phyloP scores from a whole-genome alignment of 441 rosid species.

The Eutrema salsugineum region DNA sequence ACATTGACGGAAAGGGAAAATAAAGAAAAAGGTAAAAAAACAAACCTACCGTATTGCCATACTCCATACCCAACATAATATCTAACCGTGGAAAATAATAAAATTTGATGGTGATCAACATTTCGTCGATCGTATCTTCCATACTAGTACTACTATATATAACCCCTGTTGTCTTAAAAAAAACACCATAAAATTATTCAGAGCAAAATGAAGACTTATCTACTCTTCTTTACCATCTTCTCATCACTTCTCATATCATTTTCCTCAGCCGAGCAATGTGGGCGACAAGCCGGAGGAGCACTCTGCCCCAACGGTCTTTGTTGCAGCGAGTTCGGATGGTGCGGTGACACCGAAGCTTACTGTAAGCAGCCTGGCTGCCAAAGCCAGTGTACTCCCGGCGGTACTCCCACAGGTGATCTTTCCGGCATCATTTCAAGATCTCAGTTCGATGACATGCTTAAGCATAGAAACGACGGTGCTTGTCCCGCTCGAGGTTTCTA shows the following conservation, averaged over 20 bases:
- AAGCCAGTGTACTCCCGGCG: conserved; percentile 44
- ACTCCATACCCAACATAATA: neutral
- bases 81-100: neutral
- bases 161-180: neutral
- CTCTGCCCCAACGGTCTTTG: conserved; percentile 46
- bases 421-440: conserved; percentile 32
- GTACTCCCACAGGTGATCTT: conserved; percentile 32
- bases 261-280: conserved; percentile 47
- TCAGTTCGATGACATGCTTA: conserved; percentile 43
- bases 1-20: neutral
- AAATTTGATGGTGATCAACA: neutral
- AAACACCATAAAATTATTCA: neutral
- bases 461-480: conserved; percentile 41
- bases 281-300: conserved; percentile 49
- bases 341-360: conserved; percentile 36
- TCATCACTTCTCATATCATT: conserved; percentile 9
- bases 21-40: neutral
- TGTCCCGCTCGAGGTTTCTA: conserved; percentile 53
- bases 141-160: conserved; percentile 13
- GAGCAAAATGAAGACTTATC: conserved; percentile 29
- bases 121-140: neutral
- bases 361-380: conserved; percentile 49
- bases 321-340: conserved; percentile 57
- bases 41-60: neutral
- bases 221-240: conserved; percentile 13